A percentile compares a stretch with the other conserved stretches of the same genome.
phyloP scores from a whole-genome alignment of 1,284 basidiomycete species.

The Rhodotorula sp. region DNA sequence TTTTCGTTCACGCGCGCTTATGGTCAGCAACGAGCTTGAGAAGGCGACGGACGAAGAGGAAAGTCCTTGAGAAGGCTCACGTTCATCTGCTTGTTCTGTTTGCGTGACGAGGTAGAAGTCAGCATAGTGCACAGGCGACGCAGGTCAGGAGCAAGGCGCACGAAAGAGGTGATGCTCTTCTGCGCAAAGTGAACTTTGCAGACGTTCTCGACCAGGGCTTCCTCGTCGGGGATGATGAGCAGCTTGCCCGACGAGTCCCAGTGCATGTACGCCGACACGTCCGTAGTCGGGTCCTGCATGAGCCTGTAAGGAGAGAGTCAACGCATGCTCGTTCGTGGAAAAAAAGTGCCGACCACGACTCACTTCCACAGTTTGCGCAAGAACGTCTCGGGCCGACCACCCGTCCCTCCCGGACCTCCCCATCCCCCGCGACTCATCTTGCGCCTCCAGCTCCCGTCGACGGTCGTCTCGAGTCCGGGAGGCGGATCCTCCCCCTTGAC shows the following conservation, averaged over 20 bases:
- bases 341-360: neutral
- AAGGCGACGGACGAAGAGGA: too few relatives aligned
- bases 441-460: neutral
- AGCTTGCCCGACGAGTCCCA: slow-evolving; percentile 29
- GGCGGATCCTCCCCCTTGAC: neutral
- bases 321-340: too few relatives aligned
- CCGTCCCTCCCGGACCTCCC: slow-evolving; percentile 13
- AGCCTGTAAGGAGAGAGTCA: slow-evolving; percentile 9
- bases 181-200: slow-evolving; percentile 33
- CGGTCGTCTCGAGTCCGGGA: neutral
- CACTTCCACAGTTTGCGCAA: slow-evolving; percentile 33
- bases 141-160: slow-evolving; percentile 6
- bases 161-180: slow-evolving; percentile 29
- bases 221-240: slow-evolving; percentile 30
- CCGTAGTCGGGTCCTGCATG: slow-evolving; percentile 15
- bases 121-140: neutral
- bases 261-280: slow-evolving; percentile 12
- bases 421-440: slow-evolving; percentile 21
- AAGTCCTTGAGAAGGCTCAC: slow-evolving; percentile 1
- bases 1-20: neutral
- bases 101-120: neutral
- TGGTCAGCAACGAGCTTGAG: neutral
- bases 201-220: slow-evolving; percentile 26
- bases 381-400: slow-evolving; percentile 28
- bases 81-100: slow-evolving; percentile 37